A percentile compares a stretch with the other conserved stretches of the same genome.
Conservation (phyloP, 78 protist genomes). For the Dictyostelium intermedium region DNA sequence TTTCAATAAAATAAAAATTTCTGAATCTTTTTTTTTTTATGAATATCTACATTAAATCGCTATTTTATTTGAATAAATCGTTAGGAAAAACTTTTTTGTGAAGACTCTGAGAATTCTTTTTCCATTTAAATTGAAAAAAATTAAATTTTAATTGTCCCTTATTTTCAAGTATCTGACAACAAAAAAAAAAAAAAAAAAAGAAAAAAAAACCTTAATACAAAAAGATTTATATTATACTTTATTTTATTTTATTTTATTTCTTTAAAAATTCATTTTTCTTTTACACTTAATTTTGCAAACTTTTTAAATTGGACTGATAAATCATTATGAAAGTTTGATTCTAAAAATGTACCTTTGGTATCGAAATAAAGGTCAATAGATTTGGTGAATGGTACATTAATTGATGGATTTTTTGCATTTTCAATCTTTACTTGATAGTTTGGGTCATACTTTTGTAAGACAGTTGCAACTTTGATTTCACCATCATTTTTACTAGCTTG, state of each 20-base stretch:
- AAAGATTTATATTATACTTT: neutral
- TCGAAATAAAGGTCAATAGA: constrained; percentile 55
- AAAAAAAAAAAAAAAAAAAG: neutral
- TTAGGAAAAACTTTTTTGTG: too few species aligned
- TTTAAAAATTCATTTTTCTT: neutral
- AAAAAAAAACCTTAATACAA: neutral
- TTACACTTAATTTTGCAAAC: neutral
- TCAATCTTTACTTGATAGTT: constrained; percentile 46
- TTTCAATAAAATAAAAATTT: too few species aligned
- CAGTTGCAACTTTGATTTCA: constrained; percentile 3
- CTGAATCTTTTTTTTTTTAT: too few species aligned
- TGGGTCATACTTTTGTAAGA: constrained; percentile 48
- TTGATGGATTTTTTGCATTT: neutral
- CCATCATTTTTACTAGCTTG: constrained; percentile 4
- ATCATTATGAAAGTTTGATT: constrained; percentile 21
- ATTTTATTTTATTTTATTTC: neutral
- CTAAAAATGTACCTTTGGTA: constrained; percentile 18
- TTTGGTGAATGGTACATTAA: constrained; percentile 6
- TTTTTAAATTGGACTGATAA: constrained; percentile 5
- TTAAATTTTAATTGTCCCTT: too few species aligned
- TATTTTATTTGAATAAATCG: too few species aligned
- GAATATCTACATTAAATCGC: too few species aligned
- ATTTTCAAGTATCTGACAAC: too few species aligned
- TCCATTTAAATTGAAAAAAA: too few species aligned
- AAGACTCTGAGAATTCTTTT: too few species aligned